These are phyloP conservation scores for Neostapfia colusana DNA, from an alignment of 176 grass and related monocot species.

Conservation along the genomic window DNA sequence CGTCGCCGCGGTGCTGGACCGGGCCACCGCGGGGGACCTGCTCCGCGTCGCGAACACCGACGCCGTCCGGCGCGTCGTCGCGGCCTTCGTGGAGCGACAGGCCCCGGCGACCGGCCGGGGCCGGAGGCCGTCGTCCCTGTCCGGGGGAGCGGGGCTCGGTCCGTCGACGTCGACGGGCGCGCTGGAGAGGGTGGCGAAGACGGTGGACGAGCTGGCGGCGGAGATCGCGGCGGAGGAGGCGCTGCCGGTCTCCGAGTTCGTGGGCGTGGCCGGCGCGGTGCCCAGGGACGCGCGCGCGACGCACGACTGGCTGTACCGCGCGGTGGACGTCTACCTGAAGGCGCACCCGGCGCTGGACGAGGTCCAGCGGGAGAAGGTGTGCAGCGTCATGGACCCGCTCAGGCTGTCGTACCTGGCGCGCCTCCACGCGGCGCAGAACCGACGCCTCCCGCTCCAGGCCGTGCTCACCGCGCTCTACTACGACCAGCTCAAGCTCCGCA, in stretches of 20 bases:
- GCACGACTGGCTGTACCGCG: slow-evolving; percentile 62
- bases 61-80: slow-evolving; percentile 57
- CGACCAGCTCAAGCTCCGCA: slow-evolving; percentile 76
- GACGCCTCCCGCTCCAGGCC: slow-evolving; percentile 67
- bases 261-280: slow-evolving; percentile 54
- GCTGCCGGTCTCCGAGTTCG: slow-evolving; percentile 66
- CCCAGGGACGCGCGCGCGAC: slow-evolving; percentile 53
- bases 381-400: slow-evolving; percentile 86
- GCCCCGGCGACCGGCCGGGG: not conserved
- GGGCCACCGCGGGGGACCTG: slow-evolving; percentile 53
- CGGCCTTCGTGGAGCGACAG: slow-evolving; percentile 57
- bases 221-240: slow-evolving; percentile 69
- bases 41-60: slow-evolving; percentile 53
- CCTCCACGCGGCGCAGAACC: slow-evolving; percentile 82
- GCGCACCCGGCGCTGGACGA: slow-evolving; percentile 68
- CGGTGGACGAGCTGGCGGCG: slow-evolving; percentile 68
- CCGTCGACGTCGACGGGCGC: not conserved
- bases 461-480: slow-evolving; percentile 77
- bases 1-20: slow-evolving; percentile 58
- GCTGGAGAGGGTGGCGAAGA: slow-evolving; percentile 59
- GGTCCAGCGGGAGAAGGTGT: slow-evolving; percentile 87
- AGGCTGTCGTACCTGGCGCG: slow-evolving; percentile 69
- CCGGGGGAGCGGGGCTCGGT: not conserved
- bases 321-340: slow-evolving; percentile 83
- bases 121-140: slow-evolving; percentile 35